Conservation (phyloP, 768 basidiomycete species). For the Psilocybe subaeruginosa region DNA sequence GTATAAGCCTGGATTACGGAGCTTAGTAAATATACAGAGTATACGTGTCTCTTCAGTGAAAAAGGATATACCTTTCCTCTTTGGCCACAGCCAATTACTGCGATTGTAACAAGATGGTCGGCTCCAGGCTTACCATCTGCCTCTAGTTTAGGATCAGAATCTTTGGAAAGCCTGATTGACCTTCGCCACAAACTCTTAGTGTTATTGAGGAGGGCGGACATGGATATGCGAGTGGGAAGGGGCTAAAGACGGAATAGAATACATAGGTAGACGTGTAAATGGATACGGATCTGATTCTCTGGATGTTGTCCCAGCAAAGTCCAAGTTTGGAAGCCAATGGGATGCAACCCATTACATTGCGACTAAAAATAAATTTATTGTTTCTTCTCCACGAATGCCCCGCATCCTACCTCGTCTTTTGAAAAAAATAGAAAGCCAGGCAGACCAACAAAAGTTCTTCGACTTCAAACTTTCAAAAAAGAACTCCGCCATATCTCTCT, state of each 20-base stretch:
- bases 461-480: conserved; percentile 25
- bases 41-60: not conserved
- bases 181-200: conserved; percentile 40
- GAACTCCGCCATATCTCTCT: conserved; percentile 31
- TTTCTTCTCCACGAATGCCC: conserved; percentile 47
- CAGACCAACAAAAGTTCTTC: conserved; percentile 23
- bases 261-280: not conserved
- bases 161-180: conserved; percentile 27
- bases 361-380: not conserved
- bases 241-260: conserved; percentile 1
- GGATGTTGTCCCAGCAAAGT: not conserved
- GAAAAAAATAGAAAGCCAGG: conserved; percentile 35
- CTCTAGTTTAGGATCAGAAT: conserved; percentile 13
- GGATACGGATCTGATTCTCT: not conserved
- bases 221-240: conserved; percentile 3
- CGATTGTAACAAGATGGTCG: conserved; percentile 62
- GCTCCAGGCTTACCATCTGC: conserved; percentile 9
- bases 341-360: not conserved
- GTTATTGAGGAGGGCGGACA: conserved; percentile 32
- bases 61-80: conserved; percentile 62
- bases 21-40: not conserved
- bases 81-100: conserved; percentile 82
- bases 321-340: conserved; percentile 1
- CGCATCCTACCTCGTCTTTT: conserved; percentile 73
- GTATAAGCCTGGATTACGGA: conserved; percentile 57